These are phyloP conservation scores for Nymphaea colorata DNA, from an alignment of 164 flowering plant species.

Conservation along the genomic window DNA sequence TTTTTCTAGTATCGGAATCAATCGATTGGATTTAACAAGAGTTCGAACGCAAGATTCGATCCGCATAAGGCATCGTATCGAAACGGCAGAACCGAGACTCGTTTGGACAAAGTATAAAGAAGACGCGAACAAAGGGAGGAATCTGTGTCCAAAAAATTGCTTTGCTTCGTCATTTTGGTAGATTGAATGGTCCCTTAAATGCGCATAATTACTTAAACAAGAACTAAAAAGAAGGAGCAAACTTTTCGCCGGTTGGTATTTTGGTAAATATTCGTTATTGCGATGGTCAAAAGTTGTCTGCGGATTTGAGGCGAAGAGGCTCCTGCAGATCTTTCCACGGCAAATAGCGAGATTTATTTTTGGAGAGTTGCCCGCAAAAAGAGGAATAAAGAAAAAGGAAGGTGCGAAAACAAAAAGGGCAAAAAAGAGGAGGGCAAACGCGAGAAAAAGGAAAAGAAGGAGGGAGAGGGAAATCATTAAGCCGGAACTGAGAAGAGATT, in stretches of 20 bases:
- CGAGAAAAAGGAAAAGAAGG: constrained; percentile 1
- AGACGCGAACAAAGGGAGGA: too few species aligned
- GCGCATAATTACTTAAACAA: too few species aligned
- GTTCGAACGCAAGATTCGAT: too few species aligned
- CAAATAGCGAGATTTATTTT: background rate
- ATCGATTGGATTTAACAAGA: too few species aligned
- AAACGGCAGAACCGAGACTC: too few species aligned
- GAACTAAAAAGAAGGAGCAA: too few species aligned
- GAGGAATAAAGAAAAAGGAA: background rate
- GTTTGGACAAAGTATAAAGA: too few species aligned
- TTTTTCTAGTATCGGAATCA: too few species aligned
- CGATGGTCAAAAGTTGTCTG: background rate
- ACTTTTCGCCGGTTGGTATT: background rate
- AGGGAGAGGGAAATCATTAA: background rate
- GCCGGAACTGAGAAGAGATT: constrained; percentile 41
- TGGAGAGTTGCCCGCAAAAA: background rate
- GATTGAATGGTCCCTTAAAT: too few species aligned
- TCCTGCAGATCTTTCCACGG: background rate
- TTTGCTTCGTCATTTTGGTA: too few species aligned
- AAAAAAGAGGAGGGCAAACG: background rate
- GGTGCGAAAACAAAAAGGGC: background rate
- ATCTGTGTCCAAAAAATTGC: too few species aligned
- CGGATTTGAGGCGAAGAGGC: background rate
- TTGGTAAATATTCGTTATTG: background rate
- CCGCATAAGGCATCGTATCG: too few species aligned